Base-by-base conservation (phyloP, 176 grass and related monocot genomes). In the Oryza meridionalis region DNA sequence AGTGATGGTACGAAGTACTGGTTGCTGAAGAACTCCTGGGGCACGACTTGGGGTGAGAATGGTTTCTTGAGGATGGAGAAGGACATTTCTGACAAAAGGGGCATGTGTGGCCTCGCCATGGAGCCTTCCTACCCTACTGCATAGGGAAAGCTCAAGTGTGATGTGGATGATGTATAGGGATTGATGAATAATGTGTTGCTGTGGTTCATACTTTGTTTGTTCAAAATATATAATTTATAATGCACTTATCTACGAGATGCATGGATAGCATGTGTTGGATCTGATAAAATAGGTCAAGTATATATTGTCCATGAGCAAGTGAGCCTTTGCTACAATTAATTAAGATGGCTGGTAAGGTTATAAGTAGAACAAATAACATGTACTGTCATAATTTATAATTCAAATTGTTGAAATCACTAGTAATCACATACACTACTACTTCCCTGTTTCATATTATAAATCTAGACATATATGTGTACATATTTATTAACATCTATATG, bases 1-100 rank as follows among this genome's bases (percentile, higher is more conserved):
- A 62, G 46, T 32, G 79, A 88, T 29, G 81, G 77, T 7, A 84
- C 70, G 0, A 82, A 81, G 2, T 91, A 78, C n/a, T 91, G 90
- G 90, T 2, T 86, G 13, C 7, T 73, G 37, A 80, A 79, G 37
- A 83, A 83, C 43, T 83, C 79, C 1, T 71, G 79, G 79, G 78
- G 67, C 0, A 6, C 49, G 22, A 62, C 80, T 0, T 82, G 69
- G 82, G 82, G 73, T 38, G 37, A 38, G 6, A 38, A 77, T 0
- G 74, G 73, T 0, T 85, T 61, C 46, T 2, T 85, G 7, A 69
- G 74, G 31, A 77, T 77, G 83, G 65, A 51, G 0, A 38, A 38
- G 24, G 64, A 70, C 22, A 77, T 84, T 27, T 16, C 73, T 9
- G 73, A 84, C 9, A 77, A 77, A 29, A 84, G 37, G 31, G 82